These are phyloP conservation scores for Mucor irregularis DNA, from an alignment of 371 early-diverging fungal genomes.

Conservation along the genomic window DNA sequence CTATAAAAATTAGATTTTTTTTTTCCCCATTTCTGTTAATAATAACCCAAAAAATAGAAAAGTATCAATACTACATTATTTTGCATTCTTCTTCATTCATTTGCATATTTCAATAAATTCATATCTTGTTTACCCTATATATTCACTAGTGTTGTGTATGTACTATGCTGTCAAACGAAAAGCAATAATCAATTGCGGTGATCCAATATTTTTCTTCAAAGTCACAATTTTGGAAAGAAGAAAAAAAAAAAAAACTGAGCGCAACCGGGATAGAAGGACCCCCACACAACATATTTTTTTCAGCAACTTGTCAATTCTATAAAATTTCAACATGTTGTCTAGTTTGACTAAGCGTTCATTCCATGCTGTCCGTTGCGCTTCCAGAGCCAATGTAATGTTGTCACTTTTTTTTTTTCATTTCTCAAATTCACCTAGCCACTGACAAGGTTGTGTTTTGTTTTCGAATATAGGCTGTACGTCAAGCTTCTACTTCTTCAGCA, in stretches of 20 bases:
- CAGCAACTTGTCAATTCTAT: background rate
- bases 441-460: background rate
- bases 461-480: slow-evolving; percentile 14
- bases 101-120: too few species aligned
- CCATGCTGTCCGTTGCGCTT: slow-evolving; percentile 10
- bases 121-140: too few species aligned
- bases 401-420: too few species aligned
- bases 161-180: too few species aligned
- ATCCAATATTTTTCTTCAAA: too few species aligned
- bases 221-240: background rate
- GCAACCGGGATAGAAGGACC: background rate
- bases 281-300: background rate
- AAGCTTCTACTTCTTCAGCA: slow-evolving; percentile 23
- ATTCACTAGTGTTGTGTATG: too few species aligned
- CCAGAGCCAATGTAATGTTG: slow-evolving; percentile 8
- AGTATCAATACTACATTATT: too few species aligned
- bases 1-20: background rate
- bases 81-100: too few species aligned
- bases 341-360: slow-evolving; percentile 11
- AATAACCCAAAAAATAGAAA: too few species aligned
- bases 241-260: background rate
- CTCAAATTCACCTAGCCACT: background rate
- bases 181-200: too few species aligned
- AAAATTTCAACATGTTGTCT: slow-evolving; percentile 2
- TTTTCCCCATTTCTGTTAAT: too few species aligned